Evolutionary conservation across 1,139 yeast species (phyloP).

Genomic region (Blastobotrys capitulatus): DNA sequence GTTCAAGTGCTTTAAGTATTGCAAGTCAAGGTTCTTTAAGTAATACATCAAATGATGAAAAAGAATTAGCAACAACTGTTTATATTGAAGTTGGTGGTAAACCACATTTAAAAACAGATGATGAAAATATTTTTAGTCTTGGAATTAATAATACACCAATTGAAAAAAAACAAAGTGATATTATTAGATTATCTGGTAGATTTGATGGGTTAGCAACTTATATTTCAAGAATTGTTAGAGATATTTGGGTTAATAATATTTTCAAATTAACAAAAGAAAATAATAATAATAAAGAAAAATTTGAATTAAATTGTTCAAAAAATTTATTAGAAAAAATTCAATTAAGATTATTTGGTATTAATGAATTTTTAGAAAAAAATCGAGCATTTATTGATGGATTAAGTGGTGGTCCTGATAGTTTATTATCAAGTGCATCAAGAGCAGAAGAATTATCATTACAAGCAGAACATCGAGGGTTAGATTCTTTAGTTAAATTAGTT

Average conservation of each 20-base stretch:
- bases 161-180: constrained; percentile 24
- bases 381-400: constrained; percentile 39
- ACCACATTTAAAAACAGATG: constrained; percentile 33
- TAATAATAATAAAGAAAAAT: constrained; percentile 7
- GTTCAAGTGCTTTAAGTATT: constrained; percentile 78
- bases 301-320: constrained; percentile 13
- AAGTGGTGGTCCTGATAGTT: constrained; percentile 33
- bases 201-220: constrained; percentile 87
- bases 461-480: constrained; percentile 88
- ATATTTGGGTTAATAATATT: constrained; percentile 70
- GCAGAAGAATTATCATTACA: constrained; percentile 64
- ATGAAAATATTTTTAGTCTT: constrained; percentile 24
- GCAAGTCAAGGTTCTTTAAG: constrained; percentile 52
- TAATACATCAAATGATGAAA: constrained; percentile 25
- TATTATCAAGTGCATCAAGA: constrained; percentile 18
- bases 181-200: constrained; percentile 83
- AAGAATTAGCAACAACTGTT: constrained; percentile 46
- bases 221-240: constrained; percentile 69
- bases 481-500: constrained; percentile 68
- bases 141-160: background rate
- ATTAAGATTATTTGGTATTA: constrained; percentile 30
- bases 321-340: constrained; percentile 29
- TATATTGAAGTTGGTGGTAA: constrained; percentile 49
- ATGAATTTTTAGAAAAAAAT: constrained; percentile 36
- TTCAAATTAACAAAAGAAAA: constrained; percentile 39